These are phyloP conservation scores for Blastobotrys apis DNA, from an alignment of 1,139 yeast species.

Conservation along the genomic window DNA sequence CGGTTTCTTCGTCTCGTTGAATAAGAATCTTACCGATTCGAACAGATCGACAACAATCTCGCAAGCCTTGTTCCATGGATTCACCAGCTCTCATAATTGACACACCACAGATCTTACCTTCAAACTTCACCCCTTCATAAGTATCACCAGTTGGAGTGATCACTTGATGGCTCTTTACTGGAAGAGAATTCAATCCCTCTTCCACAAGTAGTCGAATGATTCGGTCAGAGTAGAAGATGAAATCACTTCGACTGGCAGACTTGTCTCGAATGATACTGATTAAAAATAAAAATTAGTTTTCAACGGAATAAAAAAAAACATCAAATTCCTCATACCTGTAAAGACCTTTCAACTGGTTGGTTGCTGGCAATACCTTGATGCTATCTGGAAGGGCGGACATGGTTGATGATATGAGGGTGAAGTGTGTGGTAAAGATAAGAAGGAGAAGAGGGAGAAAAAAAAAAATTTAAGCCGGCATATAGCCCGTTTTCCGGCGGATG, in stretches of 20 bases:
- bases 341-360: conserved; percentile 81
- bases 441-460: conserved; percentile 1
- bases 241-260: conserved; percentile 77
- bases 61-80: conserved; percentile 95
- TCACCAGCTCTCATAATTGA: conserved; percentile 98
- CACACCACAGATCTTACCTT: conserved; percentile 95
- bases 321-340: conserved; percentile 56
- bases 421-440: background rate
- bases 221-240: conserved; percentile 91
- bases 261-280: conserved; percentile 70
- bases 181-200: conserved; percentile 89
- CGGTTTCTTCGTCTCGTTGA: conserved; percentile 95
- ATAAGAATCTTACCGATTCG: conserved; percentile 93
- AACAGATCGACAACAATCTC: conserved; percentile 95
- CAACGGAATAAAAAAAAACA: too few species aligned
- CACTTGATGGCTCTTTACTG: conserved; percentile 64
- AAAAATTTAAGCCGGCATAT: too few species aligned
- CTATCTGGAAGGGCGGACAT: conserved; percentile 19
- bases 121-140: conserved; percentile 74
- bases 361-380: conserved; percentile 73
- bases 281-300: too few species aligned
- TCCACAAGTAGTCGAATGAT: conserved; percentile 89
- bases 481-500: background rate
- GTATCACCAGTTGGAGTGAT: conserved; percentile 72
- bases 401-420: background rate